A percentile compares a stretch with the other conserved stretches of the same genome.
Conservation (phyloP, 2,329 filamentous ascomycete species). For the Diaporthe vexans region DNA sequence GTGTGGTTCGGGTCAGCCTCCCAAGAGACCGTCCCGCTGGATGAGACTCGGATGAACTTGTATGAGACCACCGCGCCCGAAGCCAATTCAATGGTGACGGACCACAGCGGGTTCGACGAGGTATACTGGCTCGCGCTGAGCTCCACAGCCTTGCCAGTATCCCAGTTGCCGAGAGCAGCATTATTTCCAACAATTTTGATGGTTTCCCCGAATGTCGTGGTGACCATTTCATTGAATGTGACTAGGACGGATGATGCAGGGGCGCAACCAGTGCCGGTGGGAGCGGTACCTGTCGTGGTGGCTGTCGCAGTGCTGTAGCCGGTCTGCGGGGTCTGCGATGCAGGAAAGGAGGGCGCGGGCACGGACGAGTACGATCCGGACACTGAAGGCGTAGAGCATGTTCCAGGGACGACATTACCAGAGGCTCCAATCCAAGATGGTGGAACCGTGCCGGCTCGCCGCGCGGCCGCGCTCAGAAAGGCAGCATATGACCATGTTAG, state of each 20-base stretch:
- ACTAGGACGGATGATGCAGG: constrained; percentile 66
- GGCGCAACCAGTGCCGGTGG: constrained; percentile 54
- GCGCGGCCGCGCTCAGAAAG: constrained; percentile 73
- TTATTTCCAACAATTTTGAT: constrained; percentile 76
- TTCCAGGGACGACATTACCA: constrained; percentile 62
- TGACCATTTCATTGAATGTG: constrained; percentile 71
- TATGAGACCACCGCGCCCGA: constrained; percentile 73
- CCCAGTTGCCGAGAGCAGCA: constrained; percentile 73
- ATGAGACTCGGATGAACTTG: constrained; percentile 75
- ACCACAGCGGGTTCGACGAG: constrained; percentile 72
- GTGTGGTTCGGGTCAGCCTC: constrained; percentile 71
- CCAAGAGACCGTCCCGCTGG: constrained; percentile 71
- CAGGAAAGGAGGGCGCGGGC: constrained; percentile 63
- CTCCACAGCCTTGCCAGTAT: constrained; percentile 64
- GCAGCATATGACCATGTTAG: constrained; percentile 82
- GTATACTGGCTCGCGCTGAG: constrained; percentile 74
- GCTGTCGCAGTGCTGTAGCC: constrained; percentile 46
- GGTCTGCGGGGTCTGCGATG: constrained; percentile 60
- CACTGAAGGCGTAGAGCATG: constrained; percentile 62
- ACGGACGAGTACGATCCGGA: constrained; percentile 66
- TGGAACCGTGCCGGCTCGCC: constrained; percentile 69
- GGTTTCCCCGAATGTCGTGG: constrained; percentile 72
- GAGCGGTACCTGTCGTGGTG: constrained; percentile 44
- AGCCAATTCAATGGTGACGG: constrained; percentile 65
- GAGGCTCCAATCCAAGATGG: constrained; percentile 67